phyloP scores from a whole-genome alignment of 495 filamentous ascomycete species.

The Chaetomidium leptoderma region DNA sequence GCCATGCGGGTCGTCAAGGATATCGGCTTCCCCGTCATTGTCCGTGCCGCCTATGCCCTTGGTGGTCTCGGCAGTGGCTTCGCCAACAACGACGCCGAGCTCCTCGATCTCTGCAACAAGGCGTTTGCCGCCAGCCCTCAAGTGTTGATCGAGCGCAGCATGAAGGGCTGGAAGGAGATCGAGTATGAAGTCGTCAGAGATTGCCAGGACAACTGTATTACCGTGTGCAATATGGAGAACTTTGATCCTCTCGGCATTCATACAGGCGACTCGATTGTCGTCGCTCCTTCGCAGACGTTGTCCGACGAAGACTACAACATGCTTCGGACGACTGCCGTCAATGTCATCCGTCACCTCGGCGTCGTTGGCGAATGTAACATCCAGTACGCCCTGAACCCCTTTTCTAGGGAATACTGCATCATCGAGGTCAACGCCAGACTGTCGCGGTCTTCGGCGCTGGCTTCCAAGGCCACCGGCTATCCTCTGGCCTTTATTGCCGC shows the following conservation, averaged over 20 bases:
- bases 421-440: constrained; percentile 98
- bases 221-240: constrained; percentile 99
- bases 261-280: constrained; percentile 95
- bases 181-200: constrained; percentile 98
- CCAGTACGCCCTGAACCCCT: constrained; percentile 93
- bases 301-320: constrained; percentile 99
- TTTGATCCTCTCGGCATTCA: constrained; percentile 96
- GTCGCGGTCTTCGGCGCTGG: constrained; percentile 91
- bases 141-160: constrained; percentile 92
- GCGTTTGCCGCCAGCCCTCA: constrained; percentile 94
- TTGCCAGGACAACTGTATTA: constrained; percentile 94
- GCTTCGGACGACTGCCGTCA: constrained; percentile 92
- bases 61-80: constrained; percentile 95
- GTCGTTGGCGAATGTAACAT: constrained; percentile 98
- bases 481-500: constrained; percentile 95
- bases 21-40: constrained; percentile 95
- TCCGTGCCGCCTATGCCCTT: constrained; percentile 92
- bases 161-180: constrained; percentile 99
- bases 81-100: constrained; percentile 80
- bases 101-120: constrained; percentile 88
- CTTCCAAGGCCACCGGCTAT: constrained; percentile 96
- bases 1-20: constrained; percentile 75
- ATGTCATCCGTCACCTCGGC: constrained; percentile 91
- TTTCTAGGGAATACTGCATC: constrained; percentile 92
- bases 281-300: constrained; percentile 90